Evolutionary conservation across 257 asterid genomes (phyloP).

Genomic region (Ophiorrhiza pumila): DNA sequence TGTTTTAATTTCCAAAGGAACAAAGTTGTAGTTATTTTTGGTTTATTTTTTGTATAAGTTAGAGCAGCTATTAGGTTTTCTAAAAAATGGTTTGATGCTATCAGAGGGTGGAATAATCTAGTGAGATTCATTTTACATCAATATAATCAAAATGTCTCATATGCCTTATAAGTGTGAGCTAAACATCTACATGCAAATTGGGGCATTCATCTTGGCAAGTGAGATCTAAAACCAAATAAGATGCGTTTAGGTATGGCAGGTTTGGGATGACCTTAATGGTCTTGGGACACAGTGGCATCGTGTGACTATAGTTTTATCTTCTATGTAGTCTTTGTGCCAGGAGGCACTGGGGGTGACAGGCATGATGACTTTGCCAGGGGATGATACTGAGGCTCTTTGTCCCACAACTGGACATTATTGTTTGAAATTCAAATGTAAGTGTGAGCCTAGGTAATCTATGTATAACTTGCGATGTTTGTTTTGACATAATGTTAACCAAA

Average conservation of each 20-base stretch:
- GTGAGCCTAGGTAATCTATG: neutral
- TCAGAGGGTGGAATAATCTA: neutral
- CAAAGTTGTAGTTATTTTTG: neutral
- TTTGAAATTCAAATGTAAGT: neutral
- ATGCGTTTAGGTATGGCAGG: neutral
- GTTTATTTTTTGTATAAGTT: too few relatives aligned
- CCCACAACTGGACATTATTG: neutral
- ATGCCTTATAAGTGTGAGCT: neutral
- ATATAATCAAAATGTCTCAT: neutral
- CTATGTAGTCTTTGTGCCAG: too few relatives aligned
- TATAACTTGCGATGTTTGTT: neutral
- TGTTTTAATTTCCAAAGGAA: too few relatives aligned
- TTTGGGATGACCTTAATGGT: too few relatives aligned
- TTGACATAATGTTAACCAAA: too few relatives aligned
- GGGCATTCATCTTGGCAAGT: neutral
- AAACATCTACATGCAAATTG: neutral
- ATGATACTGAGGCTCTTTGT: neutral
- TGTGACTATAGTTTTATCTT: too few relatives aligned
- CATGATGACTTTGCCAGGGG: neutral
- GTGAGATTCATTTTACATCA: neutral
- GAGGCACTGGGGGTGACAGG: neutral
- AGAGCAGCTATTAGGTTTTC: neutral
- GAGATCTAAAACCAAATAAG: neutral
- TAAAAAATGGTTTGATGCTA: neutral
- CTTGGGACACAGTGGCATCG: neutral